phyloP scores from a whole-genome alignment of 345 rosid genomes.

The Euphorbia lathyris region DNA sequence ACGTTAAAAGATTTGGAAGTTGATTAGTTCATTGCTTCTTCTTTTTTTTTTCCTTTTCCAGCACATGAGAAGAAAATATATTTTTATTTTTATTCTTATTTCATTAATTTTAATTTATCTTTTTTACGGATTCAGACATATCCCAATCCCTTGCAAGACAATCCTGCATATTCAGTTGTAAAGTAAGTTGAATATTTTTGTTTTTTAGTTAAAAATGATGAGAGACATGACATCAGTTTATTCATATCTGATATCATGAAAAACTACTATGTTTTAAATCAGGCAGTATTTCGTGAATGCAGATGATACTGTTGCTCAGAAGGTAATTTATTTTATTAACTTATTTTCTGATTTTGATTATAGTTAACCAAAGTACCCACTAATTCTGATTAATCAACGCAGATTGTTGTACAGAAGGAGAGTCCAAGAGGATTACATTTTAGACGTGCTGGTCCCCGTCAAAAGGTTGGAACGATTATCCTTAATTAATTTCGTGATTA shows the following conservation, averaged over 20 bases:
- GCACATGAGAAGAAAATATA: too few relatives aligned
- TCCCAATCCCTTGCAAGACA: constrained; percentile 79
- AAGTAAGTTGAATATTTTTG: constrained; percentile 46
- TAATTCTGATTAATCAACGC: neutral
- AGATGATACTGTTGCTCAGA: constrained; percentile 77
- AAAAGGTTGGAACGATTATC: constrained; percentile 42
- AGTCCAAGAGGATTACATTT: constrained; percentile 84
- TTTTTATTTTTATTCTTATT: neutral
- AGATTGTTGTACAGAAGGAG: constrained; percentile 78
- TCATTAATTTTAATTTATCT: neutral
- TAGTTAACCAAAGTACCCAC: too few relatives aligned
- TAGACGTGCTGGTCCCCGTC: constrained; percentile 95
- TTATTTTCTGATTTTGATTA: neutral
- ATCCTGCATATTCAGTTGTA: constrained; percentile 86
- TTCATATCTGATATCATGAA: neutral
- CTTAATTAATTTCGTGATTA: neutral
- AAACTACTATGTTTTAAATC: constrained; percentile 24
- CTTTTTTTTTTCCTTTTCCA: too few relatives aligned
- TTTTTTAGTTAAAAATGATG: neutral
- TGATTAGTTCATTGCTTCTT: too few relatives aligned
- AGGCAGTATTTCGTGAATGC: constrained; percentile 87
- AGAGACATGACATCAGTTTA: neutral
- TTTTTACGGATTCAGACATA: constrained; percentile 40
- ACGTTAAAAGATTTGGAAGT: too few relatives aligned
- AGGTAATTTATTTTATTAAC: constrained; percentile 41